Conservation (phyloP, 306 rosid species). For the Cicer pinnatifidum region DNA sequence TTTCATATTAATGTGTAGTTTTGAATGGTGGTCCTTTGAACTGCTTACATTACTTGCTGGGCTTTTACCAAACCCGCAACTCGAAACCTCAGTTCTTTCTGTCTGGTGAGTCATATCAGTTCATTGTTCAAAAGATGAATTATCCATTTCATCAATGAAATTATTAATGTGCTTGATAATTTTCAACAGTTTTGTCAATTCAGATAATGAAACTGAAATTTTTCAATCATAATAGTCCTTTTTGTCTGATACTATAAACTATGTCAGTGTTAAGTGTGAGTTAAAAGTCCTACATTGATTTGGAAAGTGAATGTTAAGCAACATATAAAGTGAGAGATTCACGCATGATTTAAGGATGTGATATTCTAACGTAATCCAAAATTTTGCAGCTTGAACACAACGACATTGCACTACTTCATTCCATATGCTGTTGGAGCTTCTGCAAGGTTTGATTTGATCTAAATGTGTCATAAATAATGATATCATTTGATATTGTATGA, state of each 20-base stretch:
- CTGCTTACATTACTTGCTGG: slow-evolving; percentile 68
- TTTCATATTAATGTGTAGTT: slow-evolving; percentile 36
- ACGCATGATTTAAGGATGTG: no score
- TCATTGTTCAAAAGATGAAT: no score
- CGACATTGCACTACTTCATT: slow-evolving; percentile 58
- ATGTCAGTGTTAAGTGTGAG: no score
- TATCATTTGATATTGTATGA: neutral
- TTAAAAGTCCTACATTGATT: no score
- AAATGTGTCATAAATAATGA: neutral
- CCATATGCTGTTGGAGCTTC: slow-evolving; percentile 67
- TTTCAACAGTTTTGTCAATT: neutral
- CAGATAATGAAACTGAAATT: neutral
- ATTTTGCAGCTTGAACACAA: slow-evolving; percentile 55
- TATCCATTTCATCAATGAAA: no score
- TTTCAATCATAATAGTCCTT: neutral
- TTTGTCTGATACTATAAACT: no score
- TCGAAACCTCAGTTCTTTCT: slow-evolving; percentile 74
- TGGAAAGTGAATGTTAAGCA: no score
- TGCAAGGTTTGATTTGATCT: slow-evolving; percentile 51
- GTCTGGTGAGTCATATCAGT: slow-evolving; percentile 50
- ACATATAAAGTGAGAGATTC: no score
- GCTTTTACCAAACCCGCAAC: slow-evolving; percentile 59
- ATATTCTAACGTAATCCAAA: slow-evolving; percentile 29
- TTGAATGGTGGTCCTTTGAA: slow-evolving; percentile 85
- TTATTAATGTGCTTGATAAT: neutral